A percentile compares a stretch with the other conserved stretches of the same genome.
Evolutionary conservation across 1,284 basidiomycete genomes (phyloP).

Genomic region (Golubevia pallescens): DNA sequence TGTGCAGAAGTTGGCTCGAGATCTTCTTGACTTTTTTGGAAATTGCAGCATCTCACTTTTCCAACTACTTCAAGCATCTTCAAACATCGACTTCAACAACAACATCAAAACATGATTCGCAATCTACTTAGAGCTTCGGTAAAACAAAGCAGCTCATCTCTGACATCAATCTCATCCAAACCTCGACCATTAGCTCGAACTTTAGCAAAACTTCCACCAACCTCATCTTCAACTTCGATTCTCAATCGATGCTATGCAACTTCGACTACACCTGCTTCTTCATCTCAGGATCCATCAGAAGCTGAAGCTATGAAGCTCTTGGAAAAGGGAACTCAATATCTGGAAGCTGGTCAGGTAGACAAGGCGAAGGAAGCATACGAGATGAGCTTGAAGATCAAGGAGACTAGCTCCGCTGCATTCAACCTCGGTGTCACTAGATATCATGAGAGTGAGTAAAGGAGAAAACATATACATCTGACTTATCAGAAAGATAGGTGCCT

Average conservation of each 20-base stretch:
- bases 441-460: constrained; percentile 74
- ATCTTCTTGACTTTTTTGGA: too few relatives aligned
- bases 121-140: too few relatives aligned
- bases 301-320: constrained; percentile 80
- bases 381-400: constrained; percentile 80
- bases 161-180: too few relatives aligned
- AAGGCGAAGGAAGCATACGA: constrained; percentile 79
- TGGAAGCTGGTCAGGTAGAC: constrained; percentile 87
- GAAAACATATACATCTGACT: neutral
- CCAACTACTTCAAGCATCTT: too few relatives aligned
- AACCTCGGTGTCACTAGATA: constrained; percentile 88
- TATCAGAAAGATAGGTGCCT: too few relatives aligned
- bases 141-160: too few relatives aligned
- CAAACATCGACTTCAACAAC: too few relatives aligned
- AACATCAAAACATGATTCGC: too few relatives aligned
- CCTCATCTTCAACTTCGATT: neutral
- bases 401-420: constrained; percentile 81
- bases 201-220: too few relatives aligned
- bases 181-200: too few relatives aligned
- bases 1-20: too few relatives aligned
- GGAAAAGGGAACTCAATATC: constrained; percentile 82
- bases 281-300: constrained; percentile 81
- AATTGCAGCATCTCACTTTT: too few relatives aligned
- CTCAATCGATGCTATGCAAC: constrained; percentile 74
- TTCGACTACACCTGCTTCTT: constrained; percentile 79